Base-by-base conservation (phyloP, 805 yeast genomes). In the Candida tibetensis region DNA sequence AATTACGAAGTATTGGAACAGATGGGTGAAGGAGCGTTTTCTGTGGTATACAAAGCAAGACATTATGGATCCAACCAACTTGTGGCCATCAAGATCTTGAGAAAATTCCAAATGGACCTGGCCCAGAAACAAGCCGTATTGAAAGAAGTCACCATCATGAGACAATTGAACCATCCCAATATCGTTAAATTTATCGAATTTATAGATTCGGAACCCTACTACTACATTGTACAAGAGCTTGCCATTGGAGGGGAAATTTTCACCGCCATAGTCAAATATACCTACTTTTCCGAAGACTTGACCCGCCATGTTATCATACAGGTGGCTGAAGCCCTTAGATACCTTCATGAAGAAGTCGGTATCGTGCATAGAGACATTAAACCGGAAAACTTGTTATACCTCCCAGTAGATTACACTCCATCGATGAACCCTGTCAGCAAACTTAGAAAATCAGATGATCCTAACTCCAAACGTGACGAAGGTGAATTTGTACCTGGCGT, bases 1-100 rank as follows among this genome's bases (percentile, higher is more conserved):
- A 55, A 65, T 41, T 77, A 77, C 53, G 55, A 65, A 32, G 58
- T 77, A 19, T 40, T 65, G 37, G 74, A 71, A 17, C 69, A 71
- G 34, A 73, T 85, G 45, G 95, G 95, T 6, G 93, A 85, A 57
- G 95, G 95, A 17, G 90, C 95, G 0, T 85, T 85, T 48, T 82
- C 90, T 3, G 73, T 77, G 21, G 95, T 85, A 13, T 82, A 79
- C 60, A 76, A 76, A 37, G 90, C 87, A 4, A 44, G 51, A 22
- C 69, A 76, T 49, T 33, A 55, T 4, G 45, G 49, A 2, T 57
- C 73, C 1, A 62, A 62, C 5, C 58, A 66, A 34, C 41, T 44
- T 4, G 82, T 77, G 32, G 82, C 82, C 10, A 64, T 77, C 41
- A 77, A 77, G 52, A 69, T 77, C 30, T 82, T 89, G 44, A 75